Percentiles rank a stretch among this genome's conserved stretches.
Evolutionary conservation across 352 stramenopile species (phyloP).

Genomic region (Pelagophyceae sp.): DNA sequence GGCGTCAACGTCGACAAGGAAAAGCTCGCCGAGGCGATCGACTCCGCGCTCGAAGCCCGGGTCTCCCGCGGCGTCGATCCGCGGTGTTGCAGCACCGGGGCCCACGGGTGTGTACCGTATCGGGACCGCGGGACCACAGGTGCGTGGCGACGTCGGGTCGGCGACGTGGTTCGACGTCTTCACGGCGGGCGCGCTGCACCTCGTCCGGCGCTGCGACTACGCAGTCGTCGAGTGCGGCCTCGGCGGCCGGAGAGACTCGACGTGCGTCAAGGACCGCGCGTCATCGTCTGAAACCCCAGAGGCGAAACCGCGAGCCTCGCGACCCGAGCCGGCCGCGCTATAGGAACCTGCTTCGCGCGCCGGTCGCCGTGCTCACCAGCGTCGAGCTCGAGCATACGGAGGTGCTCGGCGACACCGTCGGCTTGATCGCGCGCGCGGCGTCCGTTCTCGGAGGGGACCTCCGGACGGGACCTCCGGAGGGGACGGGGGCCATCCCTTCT

Average conservation of each 20-base stretch:
- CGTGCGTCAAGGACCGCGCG: too few species aligned
- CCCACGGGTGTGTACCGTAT: too few species aligned
- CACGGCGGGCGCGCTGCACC: not conserved
- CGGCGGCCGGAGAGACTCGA: not conserved
- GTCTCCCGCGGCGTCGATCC: too few species aligned
- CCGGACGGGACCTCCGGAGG: too few species aligned
- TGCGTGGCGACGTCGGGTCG: not conserved
- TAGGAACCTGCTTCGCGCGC: not conserved
- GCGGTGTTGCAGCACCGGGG: too few species aligned
- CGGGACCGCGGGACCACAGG: not conserved
- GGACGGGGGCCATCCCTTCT: too few species aligned
- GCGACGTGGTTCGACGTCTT: not conserved
- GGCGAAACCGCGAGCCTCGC: too few species aligned
- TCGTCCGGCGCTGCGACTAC: not conserved
- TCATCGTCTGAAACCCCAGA: too few species aligned
- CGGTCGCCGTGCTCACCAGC: not conserved
- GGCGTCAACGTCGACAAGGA: not conserved
- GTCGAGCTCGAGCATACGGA: conserved; percentile 1
- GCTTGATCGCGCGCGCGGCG: not conserved
- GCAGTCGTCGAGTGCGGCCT: conserved; percentile 5
- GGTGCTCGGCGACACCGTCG: not conserved
- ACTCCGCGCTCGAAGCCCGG: not conserved
- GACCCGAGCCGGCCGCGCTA: too few species aligned
- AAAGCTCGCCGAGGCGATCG: not conserved
- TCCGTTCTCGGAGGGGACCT: not conserved